phyloP scores from a whole-genome alignment of 371 early-diverging fungal species.

The Blakeslea trispora region DNA sequence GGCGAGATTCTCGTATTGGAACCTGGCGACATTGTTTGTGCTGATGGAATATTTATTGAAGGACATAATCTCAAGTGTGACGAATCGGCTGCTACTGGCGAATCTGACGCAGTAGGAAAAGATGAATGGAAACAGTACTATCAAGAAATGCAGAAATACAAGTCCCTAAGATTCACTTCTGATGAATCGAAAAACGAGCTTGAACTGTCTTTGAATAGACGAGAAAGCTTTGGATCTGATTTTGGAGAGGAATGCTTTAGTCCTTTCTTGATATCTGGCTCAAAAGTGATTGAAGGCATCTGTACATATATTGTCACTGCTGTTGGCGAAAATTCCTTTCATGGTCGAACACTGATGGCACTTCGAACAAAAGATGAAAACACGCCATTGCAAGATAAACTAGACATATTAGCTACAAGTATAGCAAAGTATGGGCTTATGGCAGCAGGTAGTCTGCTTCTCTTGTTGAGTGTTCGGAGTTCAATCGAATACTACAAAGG shows the following conservation, averaged over 20 bases:
- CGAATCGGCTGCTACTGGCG: conserved; percentile 92
- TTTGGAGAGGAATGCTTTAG: conserved; percentile 40
- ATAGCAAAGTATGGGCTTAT: conserved; percentile 75
- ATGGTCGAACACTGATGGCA: conserved; percentile 82
- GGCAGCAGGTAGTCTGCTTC: conserved; percentile 67
- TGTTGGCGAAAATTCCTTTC: conserved; percentile 73
- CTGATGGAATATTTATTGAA: conserved; percentile 83
- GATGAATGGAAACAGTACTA: conserved; percentile 39
- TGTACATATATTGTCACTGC: conserved; percentile 72
- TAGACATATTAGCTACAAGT: conserved; percentile 65
- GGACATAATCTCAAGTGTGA: conserved; percentile 88
- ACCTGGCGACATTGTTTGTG: conserved; percentile 91
- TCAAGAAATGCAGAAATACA: background rate
- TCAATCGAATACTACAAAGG: conserved; percentile 45
- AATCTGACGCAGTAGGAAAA: conserved; percentile 80
- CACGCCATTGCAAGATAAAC: conserved; percentile 77
- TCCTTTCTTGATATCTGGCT: conserved; percentile 77
- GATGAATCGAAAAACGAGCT: background rate
- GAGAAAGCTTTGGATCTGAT: background rate
- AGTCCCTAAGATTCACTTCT: background rate
- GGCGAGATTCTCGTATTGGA: conserved; percentile 91
- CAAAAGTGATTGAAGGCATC: conserved; percentile 79
- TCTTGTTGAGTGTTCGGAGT: conserved; percentile 64
- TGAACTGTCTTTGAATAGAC: background rate
- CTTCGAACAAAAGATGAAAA: conserved; percentile 57